These are phyloP conservation scores for Fomes fomentarius DNA, from an alignment of 1,284 basidiomycete genomes.

Conservation along the genomic window DNA sequence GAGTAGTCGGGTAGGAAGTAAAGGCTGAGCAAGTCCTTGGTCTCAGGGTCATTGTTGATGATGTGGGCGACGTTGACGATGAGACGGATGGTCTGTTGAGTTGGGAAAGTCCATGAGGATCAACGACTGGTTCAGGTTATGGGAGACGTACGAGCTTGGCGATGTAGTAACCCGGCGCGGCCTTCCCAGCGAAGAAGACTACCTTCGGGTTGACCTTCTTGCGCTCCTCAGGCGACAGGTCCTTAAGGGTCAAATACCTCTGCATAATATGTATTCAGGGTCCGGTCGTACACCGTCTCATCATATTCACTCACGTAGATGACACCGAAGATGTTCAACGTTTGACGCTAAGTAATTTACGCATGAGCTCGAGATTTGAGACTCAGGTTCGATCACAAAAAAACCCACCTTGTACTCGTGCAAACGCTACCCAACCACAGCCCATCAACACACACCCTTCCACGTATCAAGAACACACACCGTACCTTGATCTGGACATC, in stretches of 20 bases:
- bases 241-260: constrained; percentile 85
- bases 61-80: constrained; percentile 88
- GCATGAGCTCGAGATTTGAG: constrained; percentile 9
- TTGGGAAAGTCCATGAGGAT: too few relatives aligned
- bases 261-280: constrained; percentile 32
- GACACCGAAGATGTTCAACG: constrained; percentile 83
- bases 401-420: constrained; percentile 82
- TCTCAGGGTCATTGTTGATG: constrained; percentile 87
- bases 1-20: constrained; percentile 91
- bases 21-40: constrained; percentile 80
- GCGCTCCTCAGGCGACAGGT: constrained; percentile 74
- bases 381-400: neutral
- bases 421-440: constrained; percentile 53
- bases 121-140: neutral
- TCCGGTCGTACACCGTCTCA: too few relatives aligned
- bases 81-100: constrained; percentile 80
- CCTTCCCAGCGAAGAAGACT: constrained; percentile 91
- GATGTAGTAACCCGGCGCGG: constrained; percentile 82
- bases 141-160: constrained; percentile 71
- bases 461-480: constrained; percentile 38
- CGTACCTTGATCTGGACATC: constrained; percentile 95
- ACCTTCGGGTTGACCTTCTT: constrained; percentile 82
- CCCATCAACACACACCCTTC: constrained; percentile 6
- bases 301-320: constrained; percentile 65
- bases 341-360: constrained; percentile 69